Conservation (phyloP, 345 rosid species). For the Eucalyptus leucophloia region DNA sequence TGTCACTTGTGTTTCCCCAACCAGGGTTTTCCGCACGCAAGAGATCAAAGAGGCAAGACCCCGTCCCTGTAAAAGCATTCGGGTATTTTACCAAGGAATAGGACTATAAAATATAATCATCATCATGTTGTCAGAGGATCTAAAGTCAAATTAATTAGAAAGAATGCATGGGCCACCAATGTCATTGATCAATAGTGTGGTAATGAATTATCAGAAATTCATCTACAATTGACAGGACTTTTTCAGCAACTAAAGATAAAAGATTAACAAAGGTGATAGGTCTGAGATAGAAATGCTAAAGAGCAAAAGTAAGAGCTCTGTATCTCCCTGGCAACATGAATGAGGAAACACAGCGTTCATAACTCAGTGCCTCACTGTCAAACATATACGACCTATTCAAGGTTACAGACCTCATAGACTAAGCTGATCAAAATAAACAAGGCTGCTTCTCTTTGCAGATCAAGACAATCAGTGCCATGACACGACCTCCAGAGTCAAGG, state of each 20-base stretch:
- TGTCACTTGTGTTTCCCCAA: slow-evolving; percentile 11
- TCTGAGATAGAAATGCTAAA: background rate
- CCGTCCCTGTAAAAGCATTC: slow-evolving; percentile 13
- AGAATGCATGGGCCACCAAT: background rate
- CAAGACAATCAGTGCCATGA: background rate
- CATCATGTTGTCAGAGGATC: background rate
- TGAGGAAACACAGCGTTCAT: background rate
- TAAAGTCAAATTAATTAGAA: background rate
- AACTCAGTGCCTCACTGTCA: background rate
- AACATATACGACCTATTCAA: background rate
- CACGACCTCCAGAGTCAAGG: background rate
- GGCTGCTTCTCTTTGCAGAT: background rate
- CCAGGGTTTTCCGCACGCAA: slow-evolving; percentile 24
- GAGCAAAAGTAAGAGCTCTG: background rate
- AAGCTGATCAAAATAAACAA: background rate
- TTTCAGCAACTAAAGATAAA: background rate
- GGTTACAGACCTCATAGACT: background rate
- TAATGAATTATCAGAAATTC: background rate
- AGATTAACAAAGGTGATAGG: background rate
- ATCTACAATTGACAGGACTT: background rate
- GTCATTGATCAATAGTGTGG: background rate
- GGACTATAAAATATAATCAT: background rate
- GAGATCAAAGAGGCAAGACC: slow-evolving; percentile 48
- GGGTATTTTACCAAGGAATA: background rate
- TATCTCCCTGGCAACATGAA: background rate